Conservation (phyloP, 163 green algal species). For the Scenedesmus sp. region DNA sequence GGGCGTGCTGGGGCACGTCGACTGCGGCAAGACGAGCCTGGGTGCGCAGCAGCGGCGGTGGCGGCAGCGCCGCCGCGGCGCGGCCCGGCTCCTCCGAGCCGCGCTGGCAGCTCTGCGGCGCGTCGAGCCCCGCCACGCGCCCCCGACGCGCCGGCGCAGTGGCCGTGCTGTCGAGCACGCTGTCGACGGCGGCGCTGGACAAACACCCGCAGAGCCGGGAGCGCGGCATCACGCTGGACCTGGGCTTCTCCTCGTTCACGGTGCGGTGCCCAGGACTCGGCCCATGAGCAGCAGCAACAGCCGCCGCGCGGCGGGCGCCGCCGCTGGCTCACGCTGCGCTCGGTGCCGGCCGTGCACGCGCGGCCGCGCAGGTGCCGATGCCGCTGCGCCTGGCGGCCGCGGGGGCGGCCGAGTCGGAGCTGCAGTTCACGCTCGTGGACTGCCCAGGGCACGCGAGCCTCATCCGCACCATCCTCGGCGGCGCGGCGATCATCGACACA, state of each 20-base stretch:
- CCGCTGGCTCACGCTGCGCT: too few relatives aligned
- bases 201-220: constrained; percentile 96
- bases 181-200: constrained; percentile 97
- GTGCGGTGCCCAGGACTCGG: constrained; percentile 39
- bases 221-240: constrained; percentile 96
- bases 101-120: too few relatives aligned
- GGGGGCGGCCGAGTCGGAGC: constrained; percentile 54
- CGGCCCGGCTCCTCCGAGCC: too few relatives aligned
- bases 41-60: too few relatives aligned
- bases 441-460: constrained; percentile 96
- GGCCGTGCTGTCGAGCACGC: constrained; percentile 83
- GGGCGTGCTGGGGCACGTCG: constrained; percentile 94
- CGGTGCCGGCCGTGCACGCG: too few relatives aligned
- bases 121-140: too few relatives aligned
- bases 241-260: constrained; percentile 95
- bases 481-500: constrained; percentile 96
- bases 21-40: constrained; percentile 96
- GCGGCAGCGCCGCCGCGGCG: too few relatives aligned
- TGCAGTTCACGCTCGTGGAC: constrained; percentile 98
- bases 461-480: constrained; percentile 91
- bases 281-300: background rate
- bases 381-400: constrained; percentile 61
- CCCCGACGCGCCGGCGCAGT: too few relatives aligned
- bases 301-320: too few relatives aligned
- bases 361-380: constrained; percentile 58